Evolutionary conservation across 805 yeast genomes (phyloP), one percentile per base, ranked within the genome.

Genomic region (Ogataea pini): DNA sequence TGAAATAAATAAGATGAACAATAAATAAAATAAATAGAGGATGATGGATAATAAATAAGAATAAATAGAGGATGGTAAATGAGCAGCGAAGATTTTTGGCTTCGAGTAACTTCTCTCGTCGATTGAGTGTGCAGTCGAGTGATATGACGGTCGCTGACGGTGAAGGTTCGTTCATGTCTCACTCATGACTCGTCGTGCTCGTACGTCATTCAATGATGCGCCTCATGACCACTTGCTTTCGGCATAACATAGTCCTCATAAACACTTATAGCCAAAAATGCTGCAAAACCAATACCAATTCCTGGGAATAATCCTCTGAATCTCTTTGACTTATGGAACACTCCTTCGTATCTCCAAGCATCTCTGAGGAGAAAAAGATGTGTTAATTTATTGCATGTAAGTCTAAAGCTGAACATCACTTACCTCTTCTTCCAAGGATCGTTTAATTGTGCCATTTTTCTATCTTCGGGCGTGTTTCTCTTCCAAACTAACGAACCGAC

Each of bases 311-410:
- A 76, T 48, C 82, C 82, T 60, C 76, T 82, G 67, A 81, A 83
- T 58, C 94, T 75, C 69, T 83, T 81, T 42, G 71, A 69, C 58
- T 89, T 80, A 46, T 86, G 76, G 72, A 89, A 89, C 45, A 83
- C 87, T 50, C 94, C 95, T 61, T 82, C 84, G 70, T 82, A 85
- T 76, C 96, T 83, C 96, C 96, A 88, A 40, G 95, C 94, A 66
- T 88, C 96, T 77, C 95, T 84, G n/a, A n/a, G n/a, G n/a, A n/a
- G n/a, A n/a, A n/a, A n/a, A n/a, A n/a, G n/a, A n/a, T n/a, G n/a
- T n/a, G n/a, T n/a, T n/a, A n/a, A n/a, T n/a, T n/a, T n/a, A n/a
- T n/a, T n/a, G n/a, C n/a, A n/a, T n/a, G n/a, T n/a, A n/a, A n/a
- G n/a, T n/a, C n/a, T n/a, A n/a, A n/a, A n/a, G n/a, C n/a, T n/a